Base-by-base conservation (phyloP, 2,329 filamentous ascomycete species). In the Arachnomyces sp. region DNA sequence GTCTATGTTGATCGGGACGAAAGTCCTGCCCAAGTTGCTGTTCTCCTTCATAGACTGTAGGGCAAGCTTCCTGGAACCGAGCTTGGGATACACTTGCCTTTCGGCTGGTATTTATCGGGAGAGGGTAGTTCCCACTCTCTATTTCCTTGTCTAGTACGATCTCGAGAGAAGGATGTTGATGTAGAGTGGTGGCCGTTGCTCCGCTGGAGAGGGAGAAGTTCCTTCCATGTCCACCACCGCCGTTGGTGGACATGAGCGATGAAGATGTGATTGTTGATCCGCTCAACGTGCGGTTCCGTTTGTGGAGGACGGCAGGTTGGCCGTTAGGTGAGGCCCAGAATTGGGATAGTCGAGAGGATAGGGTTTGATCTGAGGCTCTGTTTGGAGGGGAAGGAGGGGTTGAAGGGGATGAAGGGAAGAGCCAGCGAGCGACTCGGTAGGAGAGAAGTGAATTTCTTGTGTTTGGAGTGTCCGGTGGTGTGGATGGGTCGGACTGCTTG, bases 251-350 rank as follows among this genome's bases (percentile, higher is more conserved):
- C 11, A 47, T 53, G n/a, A 51, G 48, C 12, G 51, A 51, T 2
- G 58, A 56, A 15, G 51, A 61, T 15, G 50, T 49, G 31, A 60
- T 32, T 2, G 61, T 64, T 5, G 60, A 60, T 12, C 56, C 58
- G 39, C 61, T 65, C 12, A 62, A 35, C 1, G 57, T 63, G 17
- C 58, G 61, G 15, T 50, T 44, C 37, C 51, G 53, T 25, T 25
- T 25, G 20, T 25, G 20, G 9, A 25, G 39, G 16, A 28, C 28
- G 18, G 31, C 17, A 13, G 37, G 29, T 4, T 32, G 37, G 36
- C 28, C 43, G 17, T 25, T 25, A 31, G 31, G 16, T 37, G 37
- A 16, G 35, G 36, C 5, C 34, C 36, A 29, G 36, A 28, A 8
- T 20, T 13, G 20, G 12, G 28, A 20, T 20, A 29, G 9, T 11